Percentiles rank a stretch among this genome's conserved stretches.
These are phyloP conservation scores for Rhizophagus prolifer DNA, from an alignment of 192 early-diverging fungal species.

Conservation along the genomic window DNA sequence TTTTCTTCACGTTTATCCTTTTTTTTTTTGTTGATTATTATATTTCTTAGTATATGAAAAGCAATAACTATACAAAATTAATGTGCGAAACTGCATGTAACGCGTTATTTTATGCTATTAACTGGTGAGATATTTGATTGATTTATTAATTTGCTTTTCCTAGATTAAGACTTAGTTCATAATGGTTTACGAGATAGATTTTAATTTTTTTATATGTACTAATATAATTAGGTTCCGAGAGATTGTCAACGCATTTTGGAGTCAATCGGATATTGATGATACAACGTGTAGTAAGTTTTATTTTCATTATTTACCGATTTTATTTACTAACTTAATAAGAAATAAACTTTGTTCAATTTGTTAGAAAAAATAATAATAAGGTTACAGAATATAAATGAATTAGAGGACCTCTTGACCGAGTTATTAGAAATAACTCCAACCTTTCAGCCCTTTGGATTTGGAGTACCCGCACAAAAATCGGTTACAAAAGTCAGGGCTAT, in stretches of 20 bases:
- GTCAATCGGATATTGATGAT: not conserved
- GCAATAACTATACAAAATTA: conserved; percentile 6
- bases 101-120: conserved; percentile 49
- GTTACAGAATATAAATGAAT: conserved; percentile 41
- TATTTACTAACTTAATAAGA: not conserved
- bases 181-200: not conserved
- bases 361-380: conserved; percentile 41
- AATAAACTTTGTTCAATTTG: not conserved
- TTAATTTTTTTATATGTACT: not conserved
- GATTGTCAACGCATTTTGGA: conserved; percentile 61
- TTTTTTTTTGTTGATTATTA: not conserved
- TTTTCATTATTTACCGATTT: not conserved
- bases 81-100: conserved; percentile 26
- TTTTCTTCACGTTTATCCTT: not conserved
- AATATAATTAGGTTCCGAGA: conserved; percentile 62
- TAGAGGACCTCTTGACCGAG: conserved; percentile 40
- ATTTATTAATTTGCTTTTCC: too few species aligned
- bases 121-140: conserved; percentile 45
- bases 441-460: conserved; percentile 47
- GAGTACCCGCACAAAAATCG: conserved; percentile 16
- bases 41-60: conserved; percentile 27
- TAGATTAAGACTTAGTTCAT: too few species aligned
- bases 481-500: not conserved
- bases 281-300: not conserved
- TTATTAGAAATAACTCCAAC: conserved; percentile 33